Percentiles rank a stretch among this genome's conserved stretches.
phyloP scores from a whole-genome alignment of 2,329 filamentous ascomycete genomes.

The Nemania sp. region DNA sequence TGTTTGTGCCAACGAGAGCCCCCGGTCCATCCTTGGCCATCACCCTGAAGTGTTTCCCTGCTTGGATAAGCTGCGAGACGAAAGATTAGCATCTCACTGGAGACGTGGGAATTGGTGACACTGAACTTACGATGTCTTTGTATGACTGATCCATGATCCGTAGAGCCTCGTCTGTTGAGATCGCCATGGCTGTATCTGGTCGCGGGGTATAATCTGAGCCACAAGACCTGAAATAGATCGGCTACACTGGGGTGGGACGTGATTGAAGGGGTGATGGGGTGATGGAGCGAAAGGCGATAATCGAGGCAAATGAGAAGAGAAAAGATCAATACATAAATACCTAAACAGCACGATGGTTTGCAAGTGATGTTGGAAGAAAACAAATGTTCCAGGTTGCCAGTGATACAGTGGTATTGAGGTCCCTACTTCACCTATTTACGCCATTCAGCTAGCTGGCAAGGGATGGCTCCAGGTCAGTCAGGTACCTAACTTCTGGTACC shows the following conservation, averaged over 20 bases:
- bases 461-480: too few species aligned
- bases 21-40: slow-evolving; percentile 52
- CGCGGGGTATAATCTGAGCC: not conserved
- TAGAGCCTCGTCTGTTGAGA: slow-evolving; percentile 47
- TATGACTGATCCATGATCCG: slow-evolving; percentile 57
- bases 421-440: too few species aligned
- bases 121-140: slow-evolving; percentile 56
- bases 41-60: slow-evolving; percentile 59
- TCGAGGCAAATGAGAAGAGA: not conserved
- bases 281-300: not conserved
- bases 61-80: slow-evolving; percentile 58
- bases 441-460: too few species aligned
- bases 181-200: slow-evolving; percentile 34
- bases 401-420: too few species aligned
- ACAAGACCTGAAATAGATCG: not conserved
- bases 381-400: too few species aligned
- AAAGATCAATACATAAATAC: too few species aligned
- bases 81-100: slow-evolving; percentile 8
- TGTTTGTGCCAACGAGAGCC: slow-evolving; percentile 41
- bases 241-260: not conserved
- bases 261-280: not conserved
- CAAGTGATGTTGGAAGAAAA: too few species aligned
- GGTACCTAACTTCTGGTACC: too few species aligned
- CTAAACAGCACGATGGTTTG: too few species aligned
- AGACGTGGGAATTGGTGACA: not conserved